phyloP scores from a whole-genome alignment of 768 basidiomycete species.

The Russula emetica region DNA sequence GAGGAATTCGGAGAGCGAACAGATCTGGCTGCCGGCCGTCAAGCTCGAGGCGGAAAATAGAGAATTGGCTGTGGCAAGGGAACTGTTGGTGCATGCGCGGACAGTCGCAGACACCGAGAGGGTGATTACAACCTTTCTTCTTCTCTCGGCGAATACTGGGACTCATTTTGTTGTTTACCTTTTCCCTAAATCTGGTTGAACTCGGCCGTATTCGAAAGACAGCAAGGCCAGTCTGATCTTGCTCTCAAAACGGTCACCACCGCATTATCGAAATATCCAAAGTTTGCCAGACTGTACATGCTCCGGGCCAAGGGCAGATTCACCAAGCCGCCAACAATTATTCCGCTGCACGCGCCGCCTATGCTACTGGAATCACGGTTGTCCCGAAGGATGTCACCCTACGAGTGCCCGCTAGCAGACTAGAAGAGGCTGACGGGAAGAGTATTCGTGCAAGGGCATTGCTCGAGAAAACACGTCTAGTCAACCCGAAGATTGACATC shows the following conservation, averaged over 20 bases:
- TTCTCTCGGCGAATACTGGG: not conserved
- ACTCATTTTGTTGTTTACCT: constrained; percentile 14
- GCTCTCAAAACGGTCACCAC: constrained; percentile 72
- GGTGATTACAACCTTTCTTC: constrained; percentile 41
- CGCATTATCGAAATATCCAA: constrained; percentile 80
- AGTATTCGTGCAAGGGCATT: constrained; percentile 90
- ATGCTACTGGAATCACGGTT: constrained; percentile 76
- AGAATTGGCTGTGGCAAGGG: constrained; percentile 78
- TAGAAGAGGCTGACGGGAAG: constrained; percentile 88
- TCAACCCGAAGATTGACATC: constrained; percentile 78
- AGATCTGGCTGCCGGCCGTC: constrained; percentile 96
- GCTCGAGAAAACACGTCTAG: constrained; percentile 82
- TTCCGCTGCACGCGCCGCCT: constrained; percentile 70
- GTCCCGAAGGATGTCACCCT: constrained; percentile 89
- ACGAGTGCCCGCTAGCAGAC: constrained; percentile 83
- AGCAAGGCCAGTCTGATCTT: constrained; percentile 68
- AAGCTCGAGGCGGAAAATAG: constrained; percentile 97
- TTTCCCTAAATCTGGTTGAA: constrained; percentile 95
- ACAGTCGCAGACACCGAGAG: constrained; percentile 89
- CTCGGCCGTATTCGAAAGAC: constrained; percentile 90
- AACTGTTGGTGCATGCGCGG: constrained; percentile 83
- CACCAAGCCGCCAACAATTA: constrained; percentile 58
- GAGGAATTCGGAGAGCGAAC: constrained; percentile 94
- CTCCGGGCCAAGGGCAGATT: constrained; percentile 96
- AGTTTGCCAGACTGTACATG: constrained; percentile 93